A percentile compares a stretch with the other conserved stretches of the same genome.
These are phyloP conservation scores for Pyrenochaeta sp. DNA, from an alignment of 2,329 filamentous ascomycete genomes.

Conservation along the genomic window DNA sequence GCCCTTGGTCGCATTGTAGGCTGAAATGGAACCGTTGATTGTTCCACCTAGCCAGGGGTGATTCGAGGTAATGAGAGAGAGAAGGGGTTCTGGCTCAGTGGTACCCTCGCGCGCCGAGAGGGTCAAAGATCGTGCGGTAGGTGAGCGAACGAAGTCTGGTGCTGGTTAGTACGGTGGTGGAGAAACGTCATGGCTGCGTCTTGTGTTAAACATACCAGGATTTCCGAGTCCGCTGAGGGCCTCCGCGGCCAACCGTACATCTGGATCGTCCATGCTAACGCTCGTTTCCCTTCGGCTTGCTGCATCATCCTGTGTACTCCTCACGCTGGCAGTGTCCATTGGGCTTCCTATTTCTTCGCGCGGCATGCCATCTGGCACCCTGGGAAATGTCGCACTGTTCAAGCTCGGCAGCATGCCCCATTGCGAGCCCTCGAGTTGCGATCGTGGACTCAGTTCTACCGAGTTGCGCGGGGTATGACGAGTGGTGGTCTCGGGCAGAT, in stretches of 20 bases:
- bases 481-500: conserved; percentile 43
- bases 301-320: conserved; percentile 50
- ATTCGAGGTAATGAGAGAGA: conserved; percentile 85
- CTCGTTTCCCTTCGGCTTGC: conserved; percentile 47
- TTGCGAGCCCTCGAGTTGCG: conserved; percentile 27
- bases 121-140: conserved; percentile 41
- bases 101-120: conserved; percentile 46
- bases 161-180: conserved; percentile 14
- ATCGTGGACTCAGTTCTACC: conserved; percentile 47
- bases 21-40: conserved; percentile 82
- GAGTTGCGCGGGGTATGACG: conserved; percentile 34
- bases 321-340: conserved; percentile 53
- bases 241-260: conserved; percentile 59
- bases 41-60: conserved; percentile 87
- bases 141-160: conserved; percentile 54
- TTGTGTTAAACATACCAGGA: conserved; percentile 51
- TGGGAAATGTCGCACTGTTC: conserved; percentile 38
- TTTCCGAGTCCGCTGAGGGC: conserved; percentile 59
- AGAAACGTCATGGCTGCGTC: too few species aligned
- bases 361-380: conserved; percentile 39
- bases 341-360: conserved; percentile 51
- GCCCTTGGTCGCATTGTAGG: conserved; percentile 87
- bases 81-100: conserved; percentile 75
- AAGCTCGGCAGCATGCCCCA: conserved; percentile 37
- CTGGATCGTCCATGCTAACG: conserved; percentile 57